Base-by-base conservation (phyloP, 1,284 basidiomycete species). In the Exobasidium rhododendri region DNA sequence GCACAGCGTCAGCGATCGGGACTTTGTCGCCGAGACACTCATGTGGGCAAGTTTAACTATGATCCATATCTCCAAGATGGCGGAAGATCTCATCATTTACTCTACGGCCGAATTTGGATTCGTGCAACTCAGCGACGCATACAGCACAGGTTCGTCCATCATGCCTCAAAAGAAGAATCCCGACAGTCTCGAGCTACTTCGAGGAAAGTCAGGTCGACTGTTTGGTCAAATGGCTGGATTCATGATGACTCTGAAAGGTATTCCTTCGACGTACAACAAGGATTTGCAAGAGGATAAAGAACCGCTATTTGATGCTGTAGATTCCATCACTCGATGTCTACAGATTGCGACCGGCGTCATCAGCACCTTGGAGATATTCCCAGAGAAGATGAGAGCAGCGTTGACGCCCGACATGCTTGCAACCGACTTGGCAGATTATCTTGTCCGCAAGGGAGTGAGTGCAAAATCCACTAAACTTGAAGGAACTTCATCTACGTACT, bases 81-180 rank as follows among this genome's bases (percentile, higher is more conserved):
- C 94, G 6, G 94, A 98, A 81, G 94, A 98, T 81, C 82, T 98
- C 72, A 91, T 98, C 82, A 86, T 98, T 66, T 97, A 97, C 82
- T 97, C 93, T 17, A 91, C 91, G 17, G 90, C 92, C 59, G 94
- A 97, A 81, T 98, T 97, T 79, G 92, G 93, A 11, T 98, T 97
- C 80, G 85, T 97, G 65, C 88, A 88, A 43, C 82, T 97, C 71
- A 94, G 90, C 77, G 94, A 98, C 82, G 94, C 94, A 2, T 98
- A 97, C 82, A 94, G 92, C 80, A 98, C 94, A 35, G 94, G 94
- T 11, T 97, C 94, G 45, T 97, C 93, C 68, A 97, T 98, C 80
- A 98, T 98, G 94, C 94, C 94, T 1, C 94, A 98, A 80, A 97
- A 98, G 84, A 97, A 98, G 83, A 98, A 98, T 81, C 92, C 96